Percentiles rank a stretch among this genome's conserved stretches.
phyloP scores from a whole-genome alignment of 179 eudicot genomes.

The Sideroxylon spinosum region DNA sequence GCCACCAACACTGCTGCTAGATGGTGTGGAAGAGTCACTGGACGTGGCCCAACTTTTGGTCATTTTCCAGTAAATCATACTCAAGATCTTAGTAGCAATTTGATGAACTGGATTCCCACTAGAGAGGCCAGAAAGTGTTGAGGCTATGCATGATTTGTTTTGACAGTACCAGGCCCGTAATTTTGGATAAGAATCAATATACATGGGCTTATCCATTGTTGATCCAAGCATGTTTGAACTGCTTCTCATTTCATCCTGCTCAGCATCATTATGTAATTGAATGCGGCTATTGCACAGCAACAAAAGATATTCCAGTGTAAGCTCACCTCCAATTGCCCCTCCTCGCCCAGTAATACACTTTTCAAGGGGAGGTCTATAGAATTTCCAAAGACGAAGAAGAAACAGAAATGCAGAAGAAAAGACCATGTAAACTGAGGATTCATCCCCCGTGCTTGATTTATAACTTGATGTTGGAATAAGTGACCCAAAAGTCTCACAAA shows the following conservation, averaged over 20 bases:
- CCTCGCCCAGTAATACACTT: constrained; percentile 26
- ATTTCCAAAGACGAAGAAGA: constrained; percentile 41
- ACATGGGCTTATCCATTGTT: constrained; percentile 22
- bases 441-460: constrained; percentile 19
- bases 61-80: constrained; percentile 29
- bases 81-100: constrained; percentile 28
- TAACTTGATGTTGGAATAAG: constrained; percentile 21
- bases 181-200: constrained; percentile 38
- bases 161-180: constrained; percentile 43
- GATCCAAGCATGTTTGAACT: constrained; percentile 16
- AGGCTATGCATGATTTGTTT: constrained; percentile 36
- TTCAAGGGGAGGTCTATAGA: constrained; percentile 39
- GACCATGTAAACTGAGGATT: constrained; percentile 28
- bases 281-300: constrained; percentile 28
- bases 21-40: constrained; percentile 21
- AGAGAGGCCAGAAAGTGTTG: constrained; percentile 36
- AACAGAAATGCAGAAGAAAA: constrained; percentile 42
- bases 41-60: constrained; percentile 19
- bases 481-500: constrained; percentile 48
- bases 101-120: constrained; percentile 39
- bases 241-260: not conserved
- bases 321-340: constrained; percentile 27
- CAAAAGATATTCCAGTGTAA: constrained; percentile 39
- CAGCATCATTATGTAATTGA: not conserved
- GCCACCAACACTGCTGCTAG: constrained; percentile 16